A percentile compares a stretch with the other conserved stretches of the same genome.
Evolutionary conservation across 2,329 filamentous ascomycete genomes (phyloP).

Genomic region (Onygena corvina): DNA sequence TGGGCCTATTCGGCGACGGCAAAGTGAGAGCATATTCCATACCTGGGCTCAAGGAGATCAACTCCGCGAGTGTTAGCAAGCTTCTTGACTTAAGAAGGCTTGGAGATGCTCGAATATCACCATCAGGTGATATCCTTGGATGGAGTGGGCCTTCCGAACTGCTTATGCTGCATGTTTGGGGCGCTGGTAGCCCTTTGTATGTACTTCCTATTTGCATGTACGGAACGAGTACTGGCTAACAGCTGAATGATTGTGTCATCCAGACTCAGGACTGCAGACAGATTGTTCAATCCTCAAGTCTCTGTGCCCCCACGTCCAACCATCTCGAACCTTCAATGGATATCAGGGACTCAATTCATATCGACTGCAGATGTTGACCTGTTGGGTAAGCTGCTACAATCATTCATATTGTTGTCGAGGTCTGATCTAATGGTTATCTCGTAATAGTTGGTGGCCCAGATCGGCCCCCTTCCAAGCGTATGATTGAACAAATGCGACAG

Average conservation of each 20-base stretch:
- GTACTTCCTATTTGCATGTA: conserved; percentile 24
- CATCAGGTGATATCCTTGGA: conserved; percentile 68
- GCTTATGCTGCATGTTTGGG: conserved; percentile 73
- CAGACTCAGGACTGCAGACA: conserved; percentile 49
- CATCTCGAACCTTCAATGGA: conserved; percentile 93
- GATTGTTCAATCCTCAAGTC: conserved; percentile 64
- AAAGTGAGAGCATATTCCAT: conserved; percentile 69
- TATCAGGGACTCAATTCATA: conserved; percentile 85
- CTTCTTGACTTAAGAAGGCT: conserved; percentile 65
- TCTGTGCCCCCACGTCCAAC: conserved; percentile 69
- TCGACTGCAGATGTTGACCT: conserved; percentile 79
- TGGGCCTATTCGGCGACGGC: conserved; percentile 75
- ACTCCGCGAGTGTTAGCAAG: conserved; percentile 48
- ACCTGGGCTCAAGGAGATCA: conserved; percentile 78
- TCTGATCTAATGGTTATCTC: neutral
- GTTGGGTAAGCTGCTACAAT: conserved; percentile 44
- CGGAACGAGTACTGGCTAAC: conserved; percentile 13
- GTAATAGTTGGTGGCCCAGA: conserved; percentile 65
- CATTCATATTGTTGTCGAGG: neutral
- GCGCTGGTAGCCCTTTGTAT: conserved; percentile 53
- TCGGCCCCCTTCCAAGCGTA: conserved; percentile 75
- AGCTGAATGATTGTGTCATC: neutral
- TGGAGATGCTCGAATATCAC: conserved; percentile 56
- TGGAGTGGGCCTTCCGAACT: conserved; percentile 86
- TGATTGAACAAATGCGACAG: conserved; percentile 65